These are phyloP conservation scores for Vachellia pachyceras DNA, from an alignment of 306 rosid genomes.

Conservation along the genomic window DNA sequence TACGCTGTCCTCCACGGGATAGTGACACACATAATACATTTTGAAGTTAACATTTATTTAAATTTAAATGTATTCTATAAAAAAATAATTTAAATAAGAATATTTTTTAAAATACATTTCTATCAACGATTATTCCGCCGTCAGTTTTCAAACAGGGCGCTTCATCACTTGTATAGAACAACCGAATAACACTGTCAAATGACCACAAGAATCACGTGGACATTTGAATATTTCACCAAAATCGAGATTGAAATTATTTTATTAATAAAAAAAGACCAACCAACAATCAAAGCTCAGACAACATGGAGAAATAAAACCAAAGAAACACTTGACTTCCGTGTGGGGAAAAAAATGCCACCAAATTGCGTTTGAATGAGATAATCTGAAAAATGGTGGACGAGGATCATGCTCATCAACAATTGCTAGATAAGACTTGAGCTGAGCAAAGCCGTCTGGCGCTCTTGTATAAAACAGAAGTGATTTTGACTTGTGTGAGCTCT, in stretches of 20 bases:
- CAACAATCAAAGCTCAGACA: not conserved
- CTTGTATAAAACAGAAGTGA: not conserved
- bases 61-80: too few species aligned
- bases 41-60: too few species aligned
- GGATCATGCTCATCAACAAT: not conserved
- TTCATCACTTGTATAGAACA: too few species aligned
- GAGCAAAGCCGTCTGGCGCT: not conserved
- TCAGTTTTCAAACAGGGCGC: too few species aligned
- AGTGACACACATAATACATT: too few species aligned
- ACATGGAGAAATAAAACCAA: too few species aligned
- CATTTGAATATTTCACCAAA: not conserved
- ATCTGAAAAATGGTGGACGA: not conserved
- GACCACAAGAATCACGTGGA: not conserved
- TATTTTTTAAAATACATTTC: too few species aligned
- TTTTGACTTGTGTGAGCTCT: not conserved
- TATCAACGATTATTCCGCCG: too few species aligned
- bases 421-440: not conserved
- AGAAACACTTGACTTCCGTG: not conserved
- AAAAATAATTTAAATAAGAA: too few species aligned
- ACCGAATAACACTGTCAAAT: too few species aligned
- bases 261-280: not conserved
- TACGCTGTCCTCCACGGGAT: too few species aligned
- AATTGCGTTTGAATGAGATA: not conserved
- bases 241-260: not conserved
- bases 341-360: not conserved